A percentile compares a stretch with the other conserved stretches of the same genome.
Conservation (phyloP, 306 rosid species). For the Sphenostylis stenocarpa region DNA sequence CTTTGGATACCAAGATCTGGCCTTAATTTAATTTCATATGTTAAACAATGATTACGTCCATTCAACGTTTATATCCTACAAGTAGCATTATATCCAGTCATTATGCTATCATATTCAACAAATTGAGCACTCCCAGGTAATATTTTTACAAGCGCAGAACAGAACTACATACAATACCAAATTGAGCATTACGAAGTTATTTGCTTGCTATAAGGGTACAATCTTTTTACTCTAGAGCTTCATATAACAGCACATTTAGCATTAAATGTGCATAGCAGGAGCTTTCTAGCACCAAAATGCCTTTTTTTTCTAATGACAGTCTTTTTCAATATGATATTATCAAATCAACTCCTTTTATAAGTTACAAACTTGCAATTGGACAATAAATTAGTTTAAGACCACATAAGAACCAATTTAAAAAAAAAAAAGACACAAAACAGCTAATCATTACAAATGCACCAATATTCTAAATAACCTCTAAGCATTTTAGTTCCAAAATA, state of each 20-base stretch:
- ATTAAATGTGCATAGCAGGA: background rate
- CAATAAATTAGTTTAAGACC: background rate
- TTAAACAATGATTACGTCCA: background rate
- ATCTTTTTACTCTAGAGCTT: background rate
- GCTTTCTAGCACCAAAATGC: background rate
- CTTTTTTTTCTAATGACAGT: background rate
- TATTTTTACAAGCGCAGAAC: too few relatives aligned
- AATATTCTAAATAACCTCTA: background rate
- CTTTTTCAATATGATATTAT: background rate
- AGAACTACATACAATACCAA: background rate
- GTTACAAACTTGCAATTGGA: background rate
- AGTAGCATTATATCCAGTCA: background rate
- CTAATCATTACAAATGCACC: conserved; percentile 9
- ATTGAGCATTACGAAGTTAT: background rate
- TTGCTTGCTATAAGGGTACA: background rate
- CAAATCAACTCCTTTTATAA: background rate
- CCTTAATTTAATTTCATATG: background rate
- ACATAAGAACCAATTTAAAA: background rate
- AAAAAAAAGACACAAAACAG: background rate
- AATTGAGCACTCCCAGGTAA: background rate
- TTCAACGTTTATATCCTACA: background rate
- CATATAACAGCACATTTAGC: background rate
- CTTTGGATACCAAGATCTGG: background rate
- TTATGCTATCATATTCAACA: background rate
- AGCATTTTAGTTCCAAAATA: background rate